Base-by-base conservation (phyloP, 2,329 filamentous ascomycete genomes). In the Exophiala sp. region DNA sequence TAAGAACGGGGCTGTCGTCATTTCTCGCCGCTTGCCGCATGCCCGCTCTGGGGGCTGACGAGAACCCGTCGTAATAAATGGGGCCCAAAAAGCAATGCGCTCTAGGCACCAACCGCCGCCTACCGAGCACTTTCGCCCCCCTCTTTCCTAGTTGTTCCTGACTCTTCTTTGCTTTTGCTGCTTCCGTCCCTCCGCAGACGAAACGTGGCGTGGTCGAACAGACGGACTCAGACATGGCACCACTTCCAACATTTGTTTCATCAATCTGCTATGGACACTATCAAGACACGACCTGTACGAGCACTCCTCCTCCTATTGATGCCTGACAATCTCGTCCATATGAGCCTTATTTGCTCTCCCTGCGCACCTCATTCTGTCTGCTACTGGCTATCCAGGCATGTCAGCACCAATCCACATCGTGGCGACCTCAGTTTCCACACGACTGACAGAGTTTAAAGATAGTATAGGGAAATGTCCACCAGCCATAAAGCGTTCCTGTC, bases 141-240 rank as follows among this genome's bases (percentile, higher is more conserved):
- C 16, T 9, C n/a, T 41, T 29, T 29, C 21, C 18, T 45, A 11
- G 18, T 32, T 24, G 18, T 24, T 18, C n/a, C 11, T 32, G 10
- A 34, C 29, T 3, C 29, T 21, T 35, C 24, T 47, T 36, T 36
- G 43, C 43, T 48, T 51, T 36, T 48, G 47, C 34, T 42, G 34
- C 44, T 16, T 21, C 43, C 38, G 50, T 38, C 47, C 29, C 46
- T 50, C 46, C 52, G 9, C 24, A 24, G 21, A n/a, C 42, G 6
- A 34, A 47, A 51, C 40, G 55, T 57, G 55, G 55, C 51, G 55
- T 58, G 53, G 53, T 55, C 47, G 44, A 49, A 32, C 29, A 47
- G 20, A 33, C 33, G 12, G 35, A 14, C 24, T 38, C 32, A 35
- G 46, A 33, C 38, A 35, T 43, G 18, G 41, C 21, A 43, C 41